Percentiles rank a stretch among this genome's conserved stretches.
Evolutionary conservation across 441 rosid genomes (phyloP).

Genomic region (Croton setiger): DNA sequence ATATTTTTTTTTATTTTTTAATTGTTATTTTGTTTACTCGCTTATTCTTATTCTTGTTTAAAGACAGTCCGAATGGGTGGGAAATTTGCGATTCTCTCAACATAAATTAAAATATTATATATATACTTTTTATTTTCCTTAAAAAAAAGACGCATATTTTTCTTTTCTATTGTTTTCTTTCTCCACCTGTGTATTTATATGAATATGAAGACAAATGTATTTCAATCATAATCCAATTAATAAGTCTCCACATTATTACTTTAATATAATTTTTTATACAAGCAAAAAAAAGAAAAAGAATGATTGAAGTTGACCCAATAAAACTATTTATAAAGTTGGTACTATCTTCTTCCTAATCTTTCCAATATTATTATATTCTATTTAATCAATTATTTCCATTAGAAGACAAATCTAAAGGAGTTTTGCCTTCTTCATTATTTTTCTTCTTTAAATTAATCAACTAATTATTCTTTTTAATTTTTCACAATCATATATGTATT

Average conservation of each 20-base stretch:
- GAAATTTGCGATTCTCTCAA: too few relatives aligned
- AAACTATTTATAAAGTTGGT: not conserved
- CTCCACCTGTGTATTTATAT: not conserved
- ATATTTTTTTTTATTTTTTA: too few relatives aligned
- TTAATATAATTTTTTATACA: not conserved
- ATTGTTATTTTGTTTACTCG: too few relatives aligned
- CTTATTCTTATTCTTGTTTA: too few relatives aligned
- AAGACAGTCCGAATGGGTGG: too few relatives aligned
- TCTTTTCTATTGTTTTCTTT: not conserved
- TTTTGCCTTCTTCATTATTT: not conserved
- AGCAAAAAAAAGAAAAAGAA: conserved; percentile 7
- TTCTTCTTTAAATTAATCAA: too few relatives aligned
- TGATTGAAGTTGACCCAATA: conserved; percentile 6
- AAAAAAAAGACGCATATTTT: too few relatives aligned
- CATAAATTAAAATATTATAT: too few relatives aligned
- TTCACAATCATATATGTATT: not conserved
- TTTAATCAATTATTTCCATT: not conserved
- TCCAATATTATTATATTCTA: not conserved
- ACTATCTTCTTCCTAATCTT: not conserved
- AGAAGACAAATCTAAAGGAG: not conserved
- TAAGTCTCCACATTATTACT: not conserved
- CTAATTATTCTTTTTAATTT: not conserved
- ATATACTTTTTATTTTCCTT: too few relatives aligned
- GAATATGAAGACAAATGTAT: not conserved
- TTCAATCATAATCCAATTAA: not conserved